Evolutionary conservation across 352 stramenopile species (phyloP).

Genomic region (Globisporangium radiosum): DNA sequence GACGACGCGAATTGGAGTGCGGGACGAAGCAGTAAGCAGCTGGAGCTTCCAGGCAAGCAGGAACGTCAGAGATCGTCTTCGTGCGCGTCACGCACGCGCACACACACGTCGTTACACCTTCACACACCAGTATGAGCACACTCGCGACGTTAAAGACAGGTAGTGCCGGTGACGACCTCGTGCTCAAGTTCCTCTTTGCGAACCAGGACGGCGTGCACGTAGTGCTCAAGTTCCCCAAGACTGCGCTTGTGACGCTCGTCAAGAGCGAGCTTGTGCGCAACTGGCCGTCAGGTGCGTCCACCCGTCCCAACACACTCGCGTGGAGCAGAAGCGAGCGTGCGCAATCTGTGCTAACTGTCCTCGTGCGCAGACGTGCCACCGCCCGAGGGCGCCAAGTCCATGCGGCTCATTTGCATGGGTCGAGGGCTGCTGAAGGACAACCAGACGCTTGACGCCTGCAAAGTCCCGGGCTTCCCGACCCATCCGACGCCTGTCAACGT

Average conservation of each 20-base stretch:
- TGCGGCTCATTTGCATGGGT: slow-evolving; percentile 94
- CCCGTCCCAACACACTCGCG: too few species aligned
- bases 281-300: slow-evolving; percentile 47
- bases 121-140: slow-evolving; percentile 6
- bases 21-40: too few species aligned
- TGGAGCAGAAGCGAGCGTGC: not conserved
- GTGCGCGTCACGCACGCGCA: too few species aligned
- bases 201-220: slow-evolving; percentile 75
- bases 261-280: slow-evolving; percentile 62
- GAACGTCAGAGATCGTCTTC: too few species aligned
- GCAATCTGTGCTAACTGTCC: not conserved
- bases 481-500: slow-evolving; percentile 95
- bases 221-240: slow-evolving; percentile 47
- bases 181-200: slow-evolving; percentile 82
- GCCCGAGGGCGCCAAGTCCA: slow-evolving; percentile 43
- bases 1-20: too few species aligned
- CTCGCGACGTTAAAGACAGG: slow-evolving; percentile 14
- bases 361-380: slow-evolving; percentile 31
- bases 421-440: slow-evolving; percentile 89
- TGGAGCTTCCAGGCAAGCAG: too few species aligned
- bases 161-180: slow-evolving; percentile 43
- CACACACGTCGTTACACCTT: not conserved
- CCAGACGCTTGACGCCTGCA: slow-evolving; percentile 74
- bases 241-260: slow-evolving; percentile 39
- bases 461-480: slow-evolving; percentile 90